Percentiles rank a stretch among this genome's conserved stretches.
Conservation (phyloP, 805 yeast genomes). For the Yarrowia hollandica region DNA sequence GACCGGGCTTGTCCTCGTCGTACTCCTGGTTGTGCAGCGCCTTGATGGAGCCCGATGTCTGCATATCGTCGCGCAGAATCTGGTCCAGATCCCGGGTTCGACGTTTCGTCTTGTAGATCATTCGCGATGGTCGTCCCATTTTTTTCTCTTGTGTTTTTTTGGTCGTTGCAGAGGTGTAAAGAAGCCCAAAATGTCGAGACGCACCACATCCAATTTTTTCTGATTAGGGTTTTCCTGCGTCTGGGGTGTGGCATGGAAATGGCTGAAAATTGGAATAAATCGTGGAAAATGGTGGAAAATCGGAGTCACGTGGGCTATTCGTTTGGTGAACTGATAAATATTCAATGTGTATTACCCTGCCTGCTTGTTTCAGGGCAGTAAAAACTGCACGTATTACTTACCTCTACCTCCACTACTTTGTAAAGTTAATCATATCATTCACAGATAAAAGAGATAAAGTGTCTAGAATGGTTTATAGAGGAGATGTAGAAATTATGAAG, state of each 20-base stretch:
- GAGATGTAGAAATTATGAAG: no score
- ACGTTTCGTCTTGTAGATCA: constrained; percentile 71
- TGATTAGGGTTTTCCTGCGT: neutral
- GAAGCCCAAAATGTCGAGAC: neutral
- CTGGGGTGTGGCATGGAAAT: no score
- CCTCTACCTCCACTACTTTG: no score
- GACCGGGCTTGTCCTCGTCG: constrained; percentile 88
- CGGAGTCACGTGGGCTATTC: no score
- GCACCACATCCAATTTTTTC: constrained; percentile 14
- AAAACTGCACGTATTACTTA: no score
- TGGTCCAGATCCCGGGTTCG: constrained; percentile 65
- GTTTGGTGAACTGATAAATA: no score
- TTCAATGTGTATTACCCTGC: no score
- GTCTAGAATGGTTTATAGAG: no score
- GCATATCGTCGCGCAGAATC: constrained; percentile 68
- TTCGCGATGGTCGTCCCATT: constrained; percentile 88
- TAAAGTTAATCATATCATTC: no score
- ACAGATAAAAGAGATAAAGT: no score
- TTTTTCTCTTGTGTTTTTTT: constrained; percentile 43
- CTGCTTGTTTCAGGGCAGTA: no score
- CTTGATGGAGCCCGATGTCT: constrained; percentile 61
- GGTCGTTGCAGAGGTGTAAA: neutral
- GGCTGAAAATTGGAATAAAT: no score
- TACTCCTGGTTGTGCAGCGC: constrained; percentile 74
- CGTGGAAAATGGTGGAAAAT: neutral